Evolutionary conservation across 1,284 basidiomycete genomes (phyloP).

Genomic region (Leccinum pachyderme): DNA sequence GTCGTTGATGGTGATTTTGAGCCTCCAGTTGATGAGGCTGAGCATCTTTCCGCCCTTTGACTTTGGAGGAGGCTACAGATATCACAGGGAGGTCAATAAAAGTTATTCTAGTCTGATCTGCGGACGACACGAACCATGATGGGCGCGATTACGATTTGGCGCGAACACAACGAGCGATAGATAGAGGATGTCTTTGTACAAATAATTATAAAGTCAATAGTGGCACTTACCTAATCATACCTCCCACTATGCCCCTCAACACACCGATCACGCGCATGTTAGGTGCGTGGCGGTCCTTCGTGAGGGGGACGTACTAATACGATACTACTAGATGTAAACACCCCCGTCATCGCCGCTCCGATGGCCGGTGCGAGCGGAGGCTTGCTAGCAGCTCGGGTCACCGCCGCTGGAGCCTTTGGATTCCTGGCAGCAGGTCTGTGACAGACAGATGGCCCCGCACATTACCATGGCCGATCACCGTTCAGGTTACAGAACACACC

Average conservation of each 20-base stretch:
- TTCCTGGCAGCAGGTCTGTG: conserved; percentile 58
- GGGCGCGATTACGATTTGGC: conserved; percentile 37
- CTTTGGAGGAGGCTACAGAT: conserved; percentile 81
- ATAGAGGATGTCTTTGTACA: conserved; percentile 19
- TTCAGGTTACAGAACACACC: conserved; percentile 45
- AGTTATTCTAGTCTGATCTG: conserved; percentile 3
- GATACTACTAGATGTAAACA: conserved; percentile 41
- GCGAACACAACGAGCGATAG: conserved; percentile 20
- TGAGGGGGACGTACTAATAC: not conserved
- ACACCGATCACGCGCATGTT: conserved; percentile 40
- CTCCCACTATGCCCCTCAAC: conserved; percentile 32
- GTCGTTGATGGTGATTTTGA: conserved; percentile 98
- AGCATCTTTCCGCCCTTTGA: conserved; percentile 98
- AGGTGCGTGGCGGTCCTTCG: conserved; percentile 19
- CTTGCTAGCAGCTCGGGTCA: conserved; percentile 58
- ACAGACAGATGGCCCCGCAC: conserved; percentile 1
- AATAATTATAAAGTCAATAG: conserved; percentile 28
- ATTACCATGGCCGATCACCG: not conserved
- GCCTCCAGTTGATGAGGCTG: conserved; percentile 94
- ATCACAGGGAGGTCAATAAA: conserved; percentile 5
- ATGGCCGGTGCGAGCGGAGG: conserved; percentile 71
- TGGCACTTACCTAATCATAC: conserved; percentile 19
- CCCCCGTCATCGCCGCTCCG: conserved; percentile 60
- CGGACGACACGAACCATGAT: conserved; percentile 55
- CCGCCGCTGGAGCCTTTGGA: conserved; percentile 67